Evolutionary conservation across 768 basidiomycete species (phyloP).

Genomic region (Omphalotus guepiniiformis): DNA sequence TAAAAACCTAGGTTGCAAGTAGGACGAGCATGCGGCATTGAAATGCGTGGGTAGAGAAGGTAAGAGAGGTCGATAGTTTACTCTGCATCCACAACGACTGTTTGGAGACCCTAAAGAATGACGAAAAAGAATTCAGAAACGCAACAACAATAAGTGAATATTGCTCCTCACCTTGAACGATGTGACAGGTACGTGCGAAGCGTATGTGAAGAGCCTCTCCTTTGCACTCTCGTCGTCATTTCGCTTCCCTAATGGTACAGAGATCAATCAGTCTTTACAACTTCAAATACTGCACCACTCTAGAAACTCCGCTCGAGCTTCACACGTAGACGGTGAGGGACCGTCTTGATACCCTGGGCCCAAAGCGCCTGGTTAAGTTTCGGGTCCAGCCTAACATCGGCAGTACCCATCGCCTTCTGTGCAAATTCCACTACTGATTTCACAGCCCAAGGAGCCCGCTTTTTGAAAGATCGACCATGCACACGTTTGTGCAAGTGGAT

Average conservation of each 20-base stretch:
- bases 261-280: background rate
- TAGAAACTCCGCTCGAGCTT: conserved; percentile 84
- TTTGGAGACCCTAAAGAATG: conserved; percentile 76
- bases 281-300: background rate
- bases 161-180: conserved; percentile 73
- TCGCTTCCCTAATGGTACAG: conserved; percentile 68
- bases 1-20: too few species aligned
- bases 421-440: conserved; percentile 94
- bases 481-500: conserved; percentile 96
- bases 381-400: conserved; percentile 91
- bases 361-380: conserved; percentile 96
- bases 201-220: conserved; percentile 95
- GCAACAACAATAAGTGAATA: background rate
- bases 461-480: conserved; percentile 93
- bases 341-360: conserved; percentile 90
- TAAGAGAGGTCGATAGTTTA: too few species aligned
- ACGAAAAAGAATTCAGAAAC: conserved; percentile 11
- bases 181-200: conserved; percentile 69
- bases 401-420: conserved; percentile 91
- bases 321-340: conserved; percentile 88
- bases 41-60: too few species aligned
- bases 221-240: conserved; percentile 99
- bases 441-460: conserved; percentile 94
- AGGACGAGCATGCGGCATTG: too few species aligned
- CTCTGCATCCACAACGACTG: conserved; percentile 76